phyloP scores from a whole-genome alignment of 805 yeast species.

The Kazachstania kunashirensis region DNA sequence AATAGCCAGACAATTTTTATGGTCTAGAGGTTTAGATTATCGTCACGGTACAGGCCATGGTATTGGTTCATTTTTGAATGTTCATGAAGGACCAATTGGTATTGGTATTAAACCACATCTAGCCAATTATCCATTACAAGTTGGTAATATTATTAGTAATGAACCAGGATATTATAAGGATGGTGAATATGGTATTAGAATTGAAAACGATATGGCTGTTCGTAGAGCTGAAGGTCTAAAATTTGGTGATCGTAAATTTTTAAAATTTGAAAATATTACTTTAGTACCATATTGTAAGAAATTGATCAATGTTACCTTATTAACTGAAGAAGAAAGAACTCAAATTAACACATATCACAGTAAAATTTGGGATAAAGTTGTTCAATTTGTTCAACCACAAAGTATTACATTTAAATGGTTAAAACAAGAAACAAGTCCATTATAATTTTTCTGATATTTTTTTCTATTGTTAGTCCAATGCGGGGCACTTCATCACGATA shows the following conservation, averaged over 20 bases:
- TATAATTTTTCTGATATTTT: too few relatives aligned
- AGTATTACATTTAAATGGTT: conserved; percentile 63
- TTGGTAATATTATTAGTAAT: conserved; percentile 74
- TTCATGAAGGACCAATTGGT: conserved; percentile 91
- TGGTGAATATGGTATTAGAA: conserved; percentile 81
- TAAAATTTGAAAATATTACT: conserved; percentile 76
- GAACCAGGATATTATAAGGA: conserved; percentile 94
- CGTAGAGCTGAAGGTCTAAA: conserved; percentile 33
- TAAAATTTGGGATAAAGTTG: conserved; percentile 43
- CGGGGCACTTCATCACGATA: not conserved
- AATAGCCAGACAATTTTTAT: conserved; percentile 72
- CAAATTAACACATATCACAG: conserved; percentile 66
- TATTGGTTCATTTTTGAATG: conserved; percentile 82
- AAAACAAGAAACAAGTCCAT: conserved; percentile 40
- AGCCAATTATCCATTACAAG: conserved; percentile 41
- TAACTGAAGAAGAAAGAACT: conserved; percentile 49
- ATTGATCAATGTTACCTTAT: conserved; percentile 52
- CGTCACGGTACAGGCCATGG: conserved; percentile 98
- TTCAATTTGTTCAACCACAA: conserved; percentile 44
- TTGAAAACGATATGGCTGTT: conserved; percentile 73
- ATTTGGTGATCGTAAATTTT: conserved; percentile 48
- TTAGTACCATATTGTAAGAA: conserved; percentile 74
- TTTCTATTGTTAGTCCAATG: too few relatives aligned
- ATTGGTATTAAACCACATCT: conserved; percentile 48
- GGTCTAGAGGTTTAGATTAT: conserved; percentile 77